Conservation (phyloP, 352 stramenopile genomes). For the Globisporangium abappressorium region DNA sequence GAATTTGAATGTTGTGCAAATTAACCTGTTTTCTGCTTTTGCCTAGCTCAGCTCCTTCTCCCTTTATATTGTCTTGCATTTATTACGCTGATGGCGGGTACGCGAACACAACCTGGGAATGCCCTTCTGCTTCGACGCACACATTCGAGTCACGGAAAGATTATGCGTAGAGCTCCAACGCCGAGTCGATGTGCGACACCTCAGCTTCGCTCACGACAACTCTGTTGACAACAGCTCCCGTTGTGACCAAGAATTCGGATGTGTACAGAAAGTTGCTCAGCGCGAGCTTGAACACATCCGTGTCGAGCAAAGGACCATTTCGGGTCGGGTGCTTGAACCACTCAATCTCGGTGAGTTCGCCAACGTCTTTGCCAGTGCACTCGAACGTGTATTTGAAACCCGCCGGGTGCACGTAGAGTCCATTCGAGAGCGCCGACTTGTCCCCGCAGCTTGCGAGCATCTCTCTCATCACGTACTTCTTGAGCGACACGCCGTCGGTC, state of each 20-base stretch:
- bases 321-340: conserved; percentile 29
- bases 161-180: conserved; percentile 1
- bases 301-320: conserved; percentile 11
- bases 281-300: conserved; percentile 8
- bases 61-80: neutral
- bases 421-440: conserved; percentile 29
- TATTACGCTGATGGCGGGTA: neutral
- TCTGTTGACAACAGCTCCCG: conserved; percentile 7
- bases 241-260: conserved; percentile 21
- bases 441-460: conserved; percentile 29
- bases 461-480: conserved; percentile 37
- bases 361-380: conserved; percentile 24
- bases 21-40: neutral
- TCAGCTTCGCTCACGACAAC: conserved; percentile 63
- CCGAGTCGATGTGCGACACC: conserved; percentile 24
- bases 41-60: neutral
- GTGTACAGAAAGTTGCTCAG: conserved; percentile 35
- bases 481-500: conserved; percentile 35
- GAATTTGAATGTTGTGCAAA: neutral
- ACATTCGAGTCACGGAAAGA: neutral
- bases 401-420: conserved; percentile 34
- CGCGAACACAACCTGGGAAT: neutral
- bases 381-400: conserved; percentile 44
- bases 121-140: neutral
- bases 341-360: conserved; percentile 32